These are phyloP conservation scores for Polytrichum formosum DNA, from an alignment of 225 moss, liverwort and hornwort species.

Conservation along the genomic window DNA sequence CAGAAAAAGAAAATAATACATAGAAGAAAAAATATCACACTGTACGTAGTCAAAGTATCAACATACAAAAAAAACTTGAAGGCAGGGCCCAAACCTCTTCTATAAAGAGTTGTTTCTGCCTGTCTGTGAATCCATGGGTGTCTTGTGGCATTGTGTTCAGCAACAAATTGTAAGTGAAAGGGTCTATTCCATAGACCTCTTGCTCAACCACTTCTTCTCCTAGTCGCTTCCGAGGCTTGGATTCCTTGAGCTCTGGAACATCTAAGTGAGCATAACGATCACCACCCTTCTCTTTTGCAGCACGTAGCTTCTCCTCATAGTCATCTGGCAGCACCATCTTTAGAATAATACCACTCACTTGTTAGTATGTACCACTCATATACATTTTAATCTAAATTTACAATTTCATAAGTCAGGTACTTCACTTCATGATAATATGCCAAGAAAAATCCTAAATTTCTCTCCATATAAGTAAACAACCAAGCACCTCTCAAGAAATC, in stretches of 20 bases:
- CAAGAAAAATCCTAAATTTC: no score
- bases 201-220: conserved; percentile 95
- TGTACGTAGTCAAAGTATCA: conserved; percentile 2
- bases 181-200: conserved; percentile 98
- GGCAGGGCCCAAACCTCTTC: conserved; percentile 63
- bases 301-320: conserved; percentile 63
- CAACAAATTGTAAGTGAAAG: conserved; percentile 90
- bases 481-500: no score
- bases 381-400: no score
- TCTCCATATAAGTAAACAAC: no score
- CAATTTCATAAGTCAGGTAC: no score
- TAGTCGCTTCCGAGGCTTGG: conserved; percentile 78
- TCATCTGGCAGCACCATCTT: conserved; percentile 74
- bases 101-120: conserved; percentile 81
- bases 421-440: no score
- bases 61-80: conserved; percentile 10
- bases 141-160: conserved; percentile 86
- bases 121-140: conserved; percentile 59
- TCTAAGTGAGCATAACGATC: conserved; percentile 85
- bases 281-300: conserved; percentile 63
- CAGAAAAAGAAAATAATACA: not conserved
- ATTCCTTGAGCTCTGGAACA: conserved; percentile 84
- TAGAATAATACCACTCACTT: not conserved
- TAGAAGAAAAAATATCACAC: conserved; percentile 1
- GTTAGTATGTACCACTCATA: no score